Base-by-base conservation (phyloP, 495 filamentous ascomycete species). In the Hypoxylon lienhwacheense region DNA sequence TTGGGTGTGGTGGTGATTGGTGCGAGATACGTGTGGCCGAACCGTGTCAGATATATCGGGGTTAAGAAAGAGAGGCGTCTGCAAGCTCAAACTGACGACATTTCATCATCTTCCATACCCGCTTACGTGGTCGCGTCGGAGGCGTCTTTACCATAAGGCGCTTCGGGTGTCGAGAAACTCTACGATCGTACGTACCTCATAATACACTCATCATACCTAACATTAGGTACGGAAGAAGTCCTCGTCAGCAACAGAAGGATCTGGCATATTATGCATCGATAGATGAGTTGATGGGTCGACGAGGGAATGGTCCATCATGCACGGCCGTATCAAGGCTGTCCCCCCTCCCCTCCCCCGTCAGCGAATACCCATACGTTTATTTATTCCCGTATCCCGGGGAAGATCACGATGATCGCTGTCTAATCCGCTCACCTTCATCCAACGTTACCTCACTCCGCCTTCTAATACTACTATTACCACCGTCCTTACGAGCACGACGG, bases 371-470 rank as follows among this genome's bases (percentile, higher is more conserved):
- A n/a, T n/a, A n/a, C n/a, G n/a, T n/a, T n/a, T n/a, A n/a, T n/a
- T n/a, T n/a, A n/a, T n/a, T n/a, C n/a, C n/a, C n/a, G n/a, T n/a
- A n/a, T n/a, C n/a, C n/a, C n/a, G n/a, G n/a, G n/a, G n/a, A n/a
- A n/a, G n/a, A n/a, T 12, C 15, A 26, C 19, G 14, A 41, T 41
- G 14, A 41, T 43, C 49, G 39, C 25, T 21, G 8, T 12, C 26
- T 24, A 49, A 37, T 11, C 44, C 39, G 25, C 26, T 39, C 28
- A 54, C 44, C 56, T 43, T 59, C 53, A 53, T 58, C 44, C 56
- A 54, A 59, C 56, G 56, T 53, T 53, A 54, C 56, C 29, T 53
- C 31, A 25, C 56, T 53, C 39, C 47, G 55, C 55, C 48, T 45
- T 42, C 4, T 8, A 19, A 31, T 45, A 17, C 40, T 31, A 35